Evolutionary conservation across 306 rosid species (phyloP).

Genomic region (Begonia fuchsioides): DNA sequence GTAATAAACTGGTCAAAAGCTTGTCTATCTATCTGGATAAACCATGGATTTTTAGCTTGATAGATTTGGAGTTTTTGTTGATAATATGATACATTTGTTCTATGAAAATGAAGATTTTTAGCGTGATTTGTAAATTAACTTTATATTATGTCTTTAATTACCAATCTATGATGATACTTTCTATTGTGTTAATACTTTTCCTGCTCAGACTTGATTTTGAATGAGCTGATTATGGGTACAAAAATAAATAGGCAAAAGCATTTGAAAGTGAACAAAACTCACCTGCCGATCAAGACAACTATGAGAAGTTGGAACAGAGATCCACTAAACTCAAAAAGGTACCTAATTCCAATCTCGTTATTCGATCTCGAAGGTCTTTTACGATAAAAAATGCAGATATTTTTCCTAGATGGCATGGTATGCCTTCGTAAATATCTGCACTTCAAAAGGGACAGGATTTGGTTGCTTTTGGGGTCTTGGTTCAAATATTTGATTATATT

Average conservation of each 20-base stretch:
- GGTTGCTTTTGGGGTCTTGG: too few species aligned
- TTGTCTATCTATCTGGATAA: neutral
- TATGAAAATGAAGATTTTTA: too few species aligned
- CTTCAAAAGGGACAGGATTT: too few species aligned
- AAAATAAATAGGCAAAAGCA: conserved; percentile 36
- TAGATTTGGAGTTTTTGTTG: too few species aligned
- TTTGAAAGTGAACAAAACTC: conserved; percentile 30
- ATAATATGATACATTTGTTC: neutral
- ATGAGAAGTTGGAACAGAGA: conserved; percentile 63
- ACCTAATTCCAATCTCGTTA: conserved; percentile 4
- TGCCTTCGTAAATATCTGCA: too few species aligned
- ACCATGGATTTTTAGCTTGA: too few species aligned
- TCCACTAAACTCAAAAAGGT: conserved; percentile 64
- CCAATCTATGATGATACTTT: too few species aligned
- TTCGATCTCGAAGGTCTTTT: neutral
- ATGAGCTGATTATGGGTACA: neutral
- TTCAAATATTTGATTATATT: too few species aligned
- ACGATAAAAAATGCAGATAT: neutral
- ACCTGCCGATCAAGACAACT: conserved; percentile 44
- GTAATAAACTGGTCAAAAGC: neutral
- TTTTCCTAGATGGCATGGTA: too few species aligned
- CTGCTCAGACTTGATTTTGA: neutral
- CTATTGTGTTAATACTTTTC: too few species aligned
- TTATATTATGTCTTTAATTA: too few species aligned
- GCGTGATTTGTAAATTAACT: too few species aligned